These are phyloP conservation scores for Luffa acutangula DNA, from an alignment of 306 rosid genomes.

Conservation along the genomic window DNA sequence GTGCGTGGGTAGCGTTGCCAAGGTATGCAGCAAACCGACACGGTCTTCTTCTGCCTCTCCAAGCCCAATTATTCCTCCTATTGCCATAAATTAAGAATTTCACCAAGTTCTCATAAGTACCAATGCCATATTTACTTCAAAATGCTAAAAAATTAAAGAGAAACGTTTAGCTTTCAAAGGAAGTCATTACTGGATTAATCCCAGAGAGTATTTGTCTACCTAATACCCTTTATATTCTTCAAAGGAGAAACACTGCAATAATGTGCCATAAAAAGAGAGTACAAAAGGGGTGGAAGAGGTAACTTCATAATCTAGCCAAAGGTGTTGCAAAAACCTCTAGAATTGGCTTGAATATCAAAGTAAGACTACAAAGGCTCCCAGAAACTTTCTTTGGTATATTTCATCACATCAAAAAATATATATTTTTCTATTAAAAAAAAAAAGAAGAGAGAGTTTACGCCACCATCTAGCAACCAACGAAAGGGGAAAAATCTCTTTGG, in stretches of 20 bases:
- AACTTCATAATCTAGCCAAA: neutral
- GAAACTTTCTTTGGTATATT: too few relatives aligned
- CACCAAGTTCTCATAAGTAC: neutral
- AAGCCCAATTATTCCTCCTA: conserved; percentile 97
- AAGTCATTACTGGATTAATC: neutral
- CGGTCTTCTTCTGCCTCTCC: conserved; percentile 97
- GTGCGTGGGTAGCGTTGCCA: conserved; percentile 90
- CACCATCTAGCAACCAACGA: too few relatives aligned
- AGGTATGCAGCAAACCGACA: conserved; percentile 85
- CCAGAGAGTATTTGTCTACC: neutral
- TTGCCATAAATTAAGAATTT: conserved; percentile 1
- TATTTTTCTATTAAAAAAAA: too few relatives aligned
- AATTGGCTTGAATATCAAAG: neutral
- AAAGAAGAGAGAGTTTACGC: neutral
- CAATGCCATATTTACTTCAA: neutral
- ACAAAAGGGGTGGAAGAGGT: neutral
- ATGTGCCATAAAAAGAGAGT: neutral
- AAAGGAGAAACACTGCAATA: neutral
- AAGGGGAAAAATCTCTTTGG: neutral
- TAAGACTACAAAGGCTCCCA: neutral
- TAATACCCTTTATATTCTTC: neutral
- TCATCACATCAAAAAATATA: too few relatives aligned
- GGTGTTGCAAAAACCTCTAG: neutral
- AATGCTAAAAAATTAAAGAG: neutral
- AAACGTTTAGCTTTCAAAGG: neutral